A percentile compares a stretch with the other conserved stretches of the same genome.
These are phyloP conservation scores for Aphanomyces stellatus DNA, from an alignment of 352 stramenopile species.

Conservation along the genomic window DNA sequence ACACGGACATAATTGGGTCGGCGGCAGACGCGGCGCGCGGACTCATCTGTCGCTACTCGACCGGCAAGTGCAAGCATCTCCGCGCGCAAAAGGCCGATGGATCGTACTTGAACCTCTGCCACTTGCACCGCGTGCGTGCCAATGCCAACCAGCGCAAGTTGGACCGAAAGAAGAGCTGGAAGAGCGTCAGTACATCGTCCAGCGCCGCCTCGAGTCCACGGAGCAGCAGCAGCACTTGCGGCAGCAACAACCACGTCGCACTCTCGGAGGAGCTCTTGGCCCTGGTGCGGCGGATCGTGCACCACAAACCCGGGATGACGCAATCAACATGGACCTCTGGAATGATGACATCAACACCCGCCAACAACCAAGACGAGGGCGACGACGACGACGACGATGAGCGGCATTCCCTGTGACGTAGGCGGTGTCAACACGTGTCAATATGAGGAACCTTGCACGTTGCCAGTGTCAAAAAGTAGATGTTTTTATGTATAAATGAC, in stretches of 20 bases:
- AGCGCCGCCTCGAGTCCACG: background rate
- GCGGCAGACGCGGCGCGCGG: constrained; percentile 20
- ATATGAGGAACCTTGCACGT: background rate
- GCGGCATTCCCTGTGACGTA: background rate
- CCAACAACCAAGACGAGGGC: background rate
- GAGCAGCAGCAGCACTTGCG: background rate
- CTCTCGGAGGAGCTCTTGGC: background rate
- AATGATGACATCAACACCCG: background rate
- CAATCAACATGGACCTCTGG: background rate
- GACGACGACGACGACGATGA: too few species aligned
- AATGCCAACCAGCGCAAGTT: constrained; percentile 79
- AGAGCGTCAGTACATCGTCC: constrained; percentile 1
- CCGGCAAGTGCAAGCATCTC: constrained; percentile 63
- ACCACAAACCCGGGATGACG: too few species aligned
- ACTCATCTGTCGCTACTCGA: constrained; percentile 78
- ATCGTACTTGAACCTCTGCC: constrained; percentile 77
- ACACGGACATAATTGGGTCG: background rate
- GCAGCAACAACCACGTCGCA: background rate
- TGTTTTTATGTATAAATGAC: constrained; percentile 84
- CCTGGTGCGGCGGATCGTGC: background rate
- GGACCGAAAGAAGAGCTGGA: constrained; percentile 76
- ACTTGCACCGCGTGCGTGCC: constrained; percentile 66
- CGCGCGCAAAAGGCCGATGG: constrained; percentile 67
- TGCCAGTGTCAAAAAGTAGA: constrained; percentile 7
- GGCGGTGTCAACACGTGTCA: background rate